Evolutionary conservation across 306 rosid genomes (phyloP), one percentile per base, ranked within the genome.

Genomic region (Cicer bijugum): DNA sequence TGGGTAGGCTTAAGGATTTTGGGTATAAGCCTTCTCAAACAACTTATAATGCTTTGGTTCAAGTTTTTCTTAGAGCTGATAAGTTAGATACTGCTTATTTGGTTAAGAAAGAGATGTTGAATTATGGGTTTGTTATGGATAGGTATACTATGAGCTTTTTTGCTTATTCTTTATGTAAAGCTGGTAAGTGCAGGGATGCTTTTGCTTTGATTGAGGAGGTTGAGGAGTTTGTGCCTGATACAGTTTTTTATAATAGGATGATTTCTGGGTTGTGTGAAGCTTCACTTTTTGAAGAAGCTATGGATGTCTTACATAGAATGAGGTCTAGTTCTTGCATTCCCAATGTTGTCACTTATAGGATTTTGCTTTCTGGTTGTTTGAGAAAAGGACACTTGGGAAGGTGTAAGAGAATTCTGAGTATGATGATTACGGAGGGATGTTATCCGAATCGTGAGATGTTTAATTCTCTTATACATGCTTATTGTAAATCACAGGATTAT

Each of bases 341-440:
- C 10, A 91, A 86, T 79, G 91, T 75, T 67, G 72, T 85, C 9
- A 91, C 96, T 12, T 91, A 80, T 38, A 84, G 83, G 86, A 86
- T 73, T 55, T 75, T 91, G 85, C 87, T 91, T 52, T 88, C 93
- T 67, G 96, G 93, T 15, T 89, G 93, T 82, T 79, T 89, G 85
- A 83, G 74, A 44, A 91, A 88, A 79, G 85, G 86, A 57, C 84
- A 86, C 84, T 81, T 91, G 6, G 96, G 97, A 10, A 82, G 91
- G 82, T 89, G 96, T 71, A 91, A 89, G 89, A 89, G 97, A 68
- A 86, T 91, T 89, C 86, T 91, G 19, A 82, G 85, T 81, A 88
- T 85, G 96, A 91, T 91, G 97, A 88, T 88, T 69, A 52, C 83
- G 1, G 97, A 91, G 78, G 97, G 96, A 16, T 89, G 97, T 86